These are phyloP conservation scores for Kwoniella sp. DNA, from an alignment of 768 basidiomycete genomes.

Conservation along the genomic window DNA sequence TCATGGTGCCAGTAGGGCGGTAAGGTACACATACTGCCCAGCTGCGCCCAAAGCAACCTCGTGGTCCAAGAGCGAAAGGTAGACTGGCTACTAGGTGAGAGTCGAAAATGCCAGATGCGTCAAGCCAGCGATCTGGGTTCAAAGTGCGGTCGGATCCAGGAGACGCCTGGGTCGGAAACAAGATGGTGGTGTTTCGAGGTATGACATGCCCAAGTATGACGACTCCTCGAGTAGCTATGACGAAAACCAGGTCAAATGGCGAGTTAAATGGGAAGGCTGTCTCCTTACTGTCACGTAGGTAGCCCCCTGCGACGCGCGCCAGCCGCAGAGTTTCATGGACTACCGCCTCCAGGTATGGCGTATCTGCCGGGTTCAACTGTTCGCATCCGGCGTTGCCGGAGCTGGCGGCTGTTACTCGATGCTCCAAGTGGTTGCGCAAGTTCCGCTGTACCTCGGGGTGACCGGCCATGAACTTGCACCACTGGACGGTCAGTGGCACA, in stretches of 20 bases:
- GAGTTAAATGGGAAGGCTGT: too few species aligned
- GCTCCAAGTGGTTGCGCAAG: slow-evolving; percentile 22
- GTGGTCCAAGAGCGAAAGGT: slow-evolving; percentile 40
- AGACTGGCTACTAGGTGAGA: too few species aligned
- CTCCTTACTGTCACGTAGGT: slow-evolving; percentile 25
- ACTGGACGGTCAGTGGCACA: slow-evolving; percentile 11
- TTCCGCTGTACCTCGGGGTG: slow-evolving; percentile 33
- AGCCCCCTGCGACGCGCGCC: slow-evolving; percentile 32
- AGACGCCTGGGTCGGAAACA: slow-evolving; percentile 23
- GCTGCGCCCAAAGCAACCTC: slow-evolving; percentile 44
- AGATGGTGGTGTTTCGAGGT: slow-evolving; percentile 34
- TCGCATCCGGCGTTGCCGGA: slow-evolving; percentile 30
- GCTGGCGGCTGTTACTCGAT: slow-evolving; percentile 16
- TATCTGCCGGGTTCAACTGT: slow-evolving; percentile 24
- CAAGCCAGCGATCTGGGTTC: too few species aligned
- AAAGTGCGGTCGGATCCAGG: too few species aligned
- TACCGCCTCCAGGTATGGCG: slow-evolving; percentile 44
- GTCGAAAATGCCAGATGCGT: slow-evolving; percentile 11
- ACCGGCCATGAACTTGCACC: slow-evolving; percentile 41
- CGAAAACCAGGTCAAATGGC: too few species aligned
- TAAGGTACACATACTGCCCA: slow-evolving; percentile 43
- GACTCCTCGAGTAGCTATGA: too few species aligned
- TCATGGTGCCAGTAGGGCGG: neutral
- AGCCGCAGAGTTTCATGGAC: slow-evolving; percentile 36
- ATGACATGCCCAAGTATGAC: slow-evolving; percentile 36